A percentile compares a stretch with the other conserved stretches of the same genome.
These are phyloP conservation scores for Gymnopilus junonius DNA, from an alignment of 768 basidiomycete species.

Conservation along the genomic window DNA sequence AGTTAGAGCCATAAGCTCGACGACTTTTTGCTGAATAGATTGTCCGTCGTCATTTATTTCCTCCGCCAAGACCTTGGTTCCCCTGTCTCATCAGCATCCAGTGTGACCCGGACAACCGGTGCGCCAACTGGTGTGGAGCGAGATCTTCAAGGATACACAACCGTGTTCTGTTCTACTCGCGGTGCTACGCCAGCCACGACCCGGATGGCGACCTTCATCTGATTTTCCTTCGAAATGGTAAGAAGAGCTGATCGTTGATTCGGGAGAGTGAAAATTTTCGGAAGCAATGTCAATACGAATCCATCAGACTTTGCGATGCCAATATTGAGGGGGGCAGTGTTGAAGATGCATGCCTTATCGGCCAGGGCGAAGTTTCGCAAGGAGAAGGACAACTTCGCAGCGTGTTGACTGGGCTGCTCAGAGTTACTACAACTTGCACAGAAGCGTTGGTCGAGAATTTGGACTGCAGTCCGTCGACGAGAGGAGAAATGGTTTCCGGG, in stretches of 20 bases:
- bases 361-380: neutral
- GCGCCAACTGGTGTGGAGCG: neutral
- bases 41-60: neutral
- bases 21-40: neutral
- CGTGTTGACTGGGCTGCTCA: neutral
- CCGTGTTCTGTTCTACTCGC: neutral
- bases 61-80: conserved; percentile 10
- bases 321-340: conserved; percentile 10
- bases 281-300: conserved; percentile 9
- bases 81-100: conserved; percentile 8
- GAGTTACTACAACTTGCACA: neutral
- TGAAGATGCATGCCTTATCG: conserved; percentile 4
- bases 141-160: conserved; percentile 4
- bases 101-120: neutral
- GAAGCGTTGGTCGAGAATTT: neutral
- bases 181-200: conserved; percentile 10
- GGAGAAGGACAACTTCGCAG: conserved; percentile 4
- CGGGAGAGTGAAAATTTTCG: conserved; percentile 3
- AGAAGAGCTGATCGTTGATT: conserved; percentile 5
- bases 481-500: neutral
- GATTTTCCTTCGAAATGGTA: conserved; percentile 11
- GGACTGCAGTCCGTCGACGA: neutral
- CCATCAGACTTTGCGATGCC: conserved; percentile 16
- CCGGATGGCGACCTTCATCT: conserved; percentile 5
- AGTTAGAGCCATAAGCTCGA: conserved; percentile 6